phyloP scores from a whole-genome alignment of 2,329 filamentous ascomycete genomes.

The Calonectria pseudoturangicola region DNA sequence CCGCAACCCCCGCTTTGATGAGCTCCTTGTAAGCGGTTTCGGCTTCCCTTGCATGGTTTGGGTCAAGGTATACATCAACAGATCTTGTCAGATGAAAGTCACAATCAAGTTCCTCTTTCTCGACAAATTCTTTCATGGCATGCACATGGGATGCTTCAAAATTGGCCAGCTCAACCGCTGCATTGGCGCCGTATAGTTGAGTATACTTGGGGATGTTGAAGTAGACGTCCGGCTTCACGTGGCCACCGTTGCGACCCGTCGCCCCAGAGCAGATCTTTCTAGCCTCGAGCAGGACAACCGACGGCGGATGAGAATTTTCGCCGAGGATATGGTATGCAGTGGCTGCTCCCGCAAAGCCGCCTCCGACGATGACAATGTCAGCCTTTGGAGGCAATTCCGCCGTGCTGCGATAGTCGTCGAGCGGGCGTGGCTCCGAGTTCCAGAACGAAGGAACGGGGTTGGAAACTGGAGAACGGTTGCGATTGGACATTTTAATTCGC shows the following conservation, averaged over 20 bases:
- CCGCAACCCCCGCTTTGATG: not conserved
- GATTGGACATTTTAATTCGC: constrained; percentile 19
- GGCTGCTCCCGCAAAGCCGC: constrained; percentile 57
- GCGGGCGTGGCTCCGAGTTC: constrained; percentile 30
- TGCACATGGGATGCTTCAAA: constrained; percentile 49
- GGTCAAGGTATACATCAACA: constrained; percentile 61
- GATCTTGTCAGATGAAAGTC: constrained; percentile 56
- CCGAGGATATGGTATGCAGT: constrained; percentile 64
- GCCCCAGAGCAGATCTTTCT: constrained; percentile 59
- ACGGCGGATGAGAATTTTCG: constrained; percentile 42
- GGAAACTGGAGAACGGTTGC: constrained; percentile 28
- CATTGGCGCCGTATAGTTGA: constrained; percentile 43
- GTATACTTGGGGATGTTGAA: constrained; percentile 46
- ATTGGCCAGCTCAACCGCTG: constrained; percentile 47
- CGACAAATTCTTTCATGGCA: constrained; percentile 60
- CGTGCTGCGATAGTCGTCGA: constrained; percentile 40
- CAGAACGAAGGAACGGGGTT: constrained; percentile 42
- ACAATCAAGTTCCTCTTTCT: constrained; percentile 49
- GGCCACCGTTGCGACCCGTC: constrained; percentile 60
- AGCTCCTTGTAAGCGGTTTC: constrained; percentile 35
- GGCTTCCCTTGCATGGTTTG: constrained; percentile 42
- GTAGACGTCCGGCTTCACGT: constrained; percentile 49
- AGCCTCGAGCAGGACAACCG: constrained; percentile 59
- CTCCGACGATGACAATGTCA: constrained; percentile 66
- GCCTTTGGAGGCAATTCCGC: constrained; percentile 59